A percentile compares a stretch with the other conserved stretches of the same genome.
Conservation (phyloP, 2,329 filamentous ascomycete species). For the Blastomyces emzantsi region DNA sequence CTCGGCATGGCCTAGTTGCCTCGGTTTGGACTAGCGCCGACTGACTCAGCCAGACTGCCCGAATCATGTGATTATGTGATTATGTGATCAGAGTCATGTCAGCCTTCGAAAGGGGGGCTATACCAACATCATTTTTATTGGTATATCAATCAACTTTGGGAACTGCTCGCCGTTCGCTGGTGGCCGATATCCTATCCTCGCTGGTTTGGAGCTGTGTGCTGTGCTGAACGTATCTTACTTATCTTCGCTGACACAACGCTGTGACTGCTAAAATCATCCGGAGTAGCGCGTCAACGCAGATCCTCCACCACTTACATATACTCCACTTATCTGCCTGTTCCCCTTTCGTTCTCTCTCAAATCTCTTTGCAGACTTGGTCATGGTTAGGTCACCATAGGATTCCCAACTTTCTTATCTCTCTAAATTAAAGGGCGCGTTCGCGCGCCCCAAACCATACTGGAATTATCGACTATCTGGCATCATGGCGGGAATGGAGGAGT, state of each 20-base stretch:
- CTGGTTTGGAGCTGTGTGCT: conserved; percentile 3
- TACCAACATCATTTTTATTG: neutral
- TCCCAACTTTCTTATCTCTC: neutral
- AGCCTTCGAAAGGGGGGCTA: no score
- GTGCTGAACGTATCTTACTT: neutral
- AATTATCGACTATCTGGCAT: neutral
- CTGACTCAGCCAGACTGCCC: neutral
- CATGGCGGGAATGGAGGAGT: conserved; percentile 93
- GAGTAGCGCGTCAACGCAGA: neutral
- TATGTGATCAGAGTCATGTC: neutral
- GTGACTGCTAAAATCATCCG: neutral
- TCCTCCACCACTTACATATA: neutral
- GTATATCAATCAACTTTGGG: neutral
- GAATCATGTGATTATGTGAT: neutral
- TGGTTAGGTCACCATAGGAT: neutral
- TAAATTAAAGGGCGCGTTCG: neutral
- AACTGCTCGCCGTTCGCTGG: neutral
- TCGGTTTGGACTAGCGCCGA: neutral
- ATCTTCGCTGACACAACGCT: neutral
- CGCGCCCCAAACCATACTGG: neutral
- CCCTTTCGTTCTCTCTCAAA: no score
- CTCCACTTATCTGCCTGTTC: neutral
- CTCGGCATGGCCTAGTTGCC: neutral
- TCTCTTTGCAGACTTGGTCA: neutral
- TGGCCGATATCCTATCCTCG: neutral